Conservation (phyloP, 2,329 filamentous ascomycete species). For the Phoma herbarum region DNA sequence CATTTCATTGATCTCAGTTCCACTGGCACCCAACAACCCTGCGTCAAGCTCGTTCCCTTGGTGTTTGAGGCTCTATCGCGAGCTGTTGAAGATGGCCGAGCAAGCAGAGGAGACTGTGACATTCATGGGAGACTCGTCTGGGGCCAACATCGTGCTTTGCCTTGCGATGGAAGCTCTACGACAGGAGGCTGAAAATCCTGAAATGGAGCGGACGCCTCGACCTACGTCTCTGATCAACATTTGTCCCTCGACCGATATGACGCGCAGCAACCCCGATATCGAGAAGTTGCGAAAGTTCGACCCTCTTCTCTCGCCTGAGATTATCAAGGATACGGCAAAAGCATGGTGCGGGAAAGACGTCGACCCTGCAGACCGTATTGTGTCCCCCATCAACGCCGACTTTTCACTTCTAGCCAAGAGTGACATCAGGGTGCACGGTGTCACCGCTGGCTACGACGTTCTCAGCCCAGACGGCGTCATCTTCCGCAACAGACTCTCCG, state of each 20-base stretch:
- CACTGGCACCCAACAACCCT: conserved; percentile 63
- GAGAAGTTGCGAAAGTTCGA: conserved; percentile 53
- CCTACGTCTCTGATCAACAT: conserved; percentile 56
- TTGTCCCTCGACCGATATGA: conserved; percentile 60
- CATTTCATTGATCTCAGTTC: conserved; percentile 62
- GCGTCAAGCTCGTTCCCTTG: conserved; percentile 60
- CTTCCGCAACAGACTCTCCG: conserved; percentile 58
- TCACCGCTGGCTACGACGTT: conserved; percentile 63
- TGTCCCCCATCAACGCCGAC: conserved; percentile 61
- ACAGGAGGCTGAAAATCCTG: conserved; percentile 35
- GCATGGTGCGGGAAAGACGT: conserved; percentile 54
- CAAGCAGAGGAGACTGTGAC: conserved; percentile 55
- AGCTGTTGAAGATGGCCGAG: conserved; percentile 52
- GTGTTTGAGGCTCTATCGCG: conserved; percentile 57
- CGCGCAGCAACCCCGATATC: conserved; percentile 58
- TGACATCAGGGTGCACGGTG: conserved; percentile 60
- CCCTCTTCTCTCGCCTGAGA: conserved; percentile 56
- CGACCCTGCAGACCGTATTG: conserved; percentile 54
- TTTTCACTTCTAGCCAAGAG: conserved; percentile 51
- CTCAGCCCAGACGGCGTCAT: conserved; percentile 61
- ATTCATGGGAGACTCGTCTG: conserved; percentile 64
- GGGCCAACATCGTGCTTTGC: conserved; percentile 62
- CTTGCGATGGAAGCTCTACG: conserved; percentile 52
- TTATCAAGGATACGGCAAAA: conserved; percentile 54
- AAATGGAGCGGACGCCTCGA: conserved; percentile 21